These are phyloP conservation scores for Arthrobotrys megalospora DNA, from an alignment of 2,329 filamentous ascomycete genomes.

Conservation along the genomic window DNA sequence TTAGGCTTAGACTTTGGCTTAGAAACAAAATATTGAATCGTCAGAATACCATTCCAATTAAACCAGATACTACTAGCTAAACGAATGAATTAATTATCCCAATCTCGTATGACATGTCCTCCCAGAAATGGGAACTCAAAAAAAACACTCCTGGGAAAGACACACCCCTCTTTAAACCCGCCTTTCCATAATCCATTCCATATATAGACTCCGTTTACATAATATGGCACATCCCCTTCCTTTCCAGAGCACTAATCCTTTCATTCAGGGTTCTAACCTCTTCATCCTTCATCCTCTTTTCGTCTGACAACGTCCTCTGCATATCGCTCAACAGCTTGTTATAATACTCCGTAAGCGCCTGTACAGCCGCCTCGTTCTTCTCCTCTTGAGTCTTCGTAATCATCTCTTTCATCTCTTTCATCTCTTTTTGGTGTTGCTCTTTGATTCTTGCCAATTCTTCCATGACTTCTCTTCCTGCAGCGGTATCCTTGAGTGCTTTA, in stretches of 20 bases:
- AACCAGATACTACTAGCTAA: background rate
- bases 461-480: conserved; percentile 81
- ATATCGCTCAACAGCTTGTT: conserved; percentile 37
- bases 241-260: conserved; percentile 42
- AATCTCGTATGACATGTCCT: background rate
- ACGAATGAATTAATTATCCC: background rate
- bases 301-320: conserved; percentile 38
- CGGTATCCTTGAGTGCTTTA: conserved; percentile 75
- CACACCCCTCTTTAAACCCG: too few species aligned
- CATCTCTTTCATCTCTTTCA: conserved; percentile 78
- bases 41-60: too few species aligned
- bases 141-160: too few species aligned
- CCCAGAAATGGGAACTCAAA: background rate
- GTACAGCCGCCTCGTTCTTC: conserved; percentile 49
- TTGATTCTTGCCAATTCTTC: conserved; percentile 81
- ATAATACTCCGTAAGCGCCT: conserved; percentile 49
- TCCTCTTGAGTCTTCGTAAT: conserved; percentile 53
- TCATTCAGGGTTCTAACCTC: conserved; percentile 42
- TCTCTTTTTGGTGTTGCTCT: conserved; percentile 82
- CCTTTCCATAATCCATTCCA: too few species aligned
- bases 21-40: too few species aligned
- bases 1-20: too few species aligned
- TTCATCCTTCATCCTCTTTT: conserved; percentile 51
- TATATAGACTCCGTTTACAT: conserved; percentile 15
- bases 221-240: conserved; percentile 30